Evolutionary conservation across 768 basidiomycete species (phyloP), one percentile per base, ranked within the genome.

Genomic region (Pulveroboletus frians): DNA sequence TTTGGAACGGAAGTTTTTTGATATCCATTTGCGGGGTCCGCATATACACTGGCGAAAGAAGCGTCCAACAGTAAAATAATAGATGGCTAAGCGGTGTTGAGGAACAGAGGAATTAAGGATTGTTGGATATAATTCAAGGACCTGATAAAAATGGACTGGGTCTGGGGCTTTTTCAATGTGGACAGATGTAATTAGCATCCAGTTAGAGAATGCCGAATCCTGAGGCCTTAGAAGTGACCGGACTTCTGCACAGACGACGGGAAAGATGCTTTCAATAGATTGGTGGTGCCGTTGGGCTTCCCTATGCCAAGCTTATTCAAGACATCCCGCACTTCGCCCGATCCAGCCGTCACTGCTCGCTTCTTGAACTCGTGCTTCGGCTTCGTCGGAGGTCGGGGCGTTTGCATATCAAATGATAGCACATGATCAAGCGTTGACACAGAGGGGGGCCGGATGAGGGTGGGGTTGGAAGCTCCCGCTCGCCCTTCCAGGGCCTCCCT

Each of bases 401-500:
- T 73, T 65, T 56, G 71, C 54, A 53, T 74, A 46, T 67, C 63
- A 42, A 69, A 68, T 30, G 78, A 79, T 5, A 83, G 78, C 18
- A 77, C 65, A 57, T 88, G 84, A 54, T 88, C 86, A 27, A 88
- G 74, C 3, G 88, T 88, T 37, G 88, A 88, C 42, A 90, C 71
- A 13, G 89, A 90, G 13, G 87, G 79, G 15, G 83, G 77, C n/a
- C 77, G 69, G 26, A 69, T 79, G 23, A 90, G 71, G 18, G 81
- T 79, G 32, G 85, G 78, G 62, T 88, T 91, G 14, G 89, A 90
- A 77, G 87, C 80, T 61, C 85, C 88, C 57, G 79, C 82, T 35
- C 89, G 81, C 18, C 90, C 90, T 70, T 92, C 89, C 4, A 96
- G 71, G 4, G 93, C 93, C 57, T 93, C 92, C 46, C 92, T 77